Percentiles rank a stretch among this genome's conserved stretches.
These are phyloP conservation scores for Globisporangium iwayamae DNA, from an alignment of 352 stramenopile species.

Conservation along the genomic window DNA sequence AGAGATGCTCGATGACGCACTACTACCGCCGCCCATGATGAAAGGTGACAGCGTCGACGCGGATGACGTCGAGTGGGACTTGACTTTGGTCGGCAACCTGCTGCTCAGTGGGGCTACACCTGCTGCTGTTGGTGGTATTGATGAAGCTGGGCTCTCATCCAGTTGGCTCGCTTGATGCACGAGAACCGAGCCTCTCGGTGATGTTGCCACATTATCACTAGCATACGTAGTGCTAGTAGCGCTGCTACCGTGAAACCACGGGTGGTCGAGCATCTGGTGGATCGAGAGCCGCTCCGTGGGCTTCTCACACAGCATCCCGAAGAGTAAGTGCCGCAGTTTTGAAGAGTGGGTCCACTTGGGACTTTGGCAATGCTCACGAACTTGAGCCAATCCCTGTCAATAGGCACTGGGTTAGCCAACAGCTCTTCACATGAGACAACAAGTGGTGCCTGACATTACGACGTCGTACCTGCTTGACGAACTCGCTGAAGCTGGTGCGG, in stretches of 20 bases:
- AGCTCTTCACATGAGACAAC: background rate
- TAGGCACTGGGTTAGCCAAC: background rate
- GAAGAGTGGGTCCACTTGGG: constrained; percentile 43
- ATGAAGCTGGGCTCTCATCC: background rate
- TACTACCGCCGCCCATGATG: background rate
- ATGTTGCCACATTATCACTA: background rate
- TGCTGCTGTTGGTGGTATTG: background rate
- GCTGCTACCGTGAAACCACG: constrained; percentile 34
- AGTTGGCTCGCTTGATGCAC: constrained; percentile 7
- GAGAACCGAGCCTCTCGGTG: constrained; percentile 3
- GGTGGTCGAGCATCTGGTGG: constrained; percentile 41
- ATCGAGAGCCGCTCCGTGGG: constrained; percentile 38
- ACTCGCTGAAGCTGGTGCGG: constrained; percentile 38
- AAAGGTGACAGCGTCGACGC: constrained; percentile 2
- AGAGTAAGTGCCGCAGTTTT: constrained; percentile 37
- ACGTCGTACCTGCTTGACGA: constrained; percentile 22
- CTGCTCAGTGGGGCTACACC: background rate
- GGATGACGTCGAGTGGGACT: constrained; percentile 16
- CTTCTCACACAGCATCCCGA: constrained; percentile 40
- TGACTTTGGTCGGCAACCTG: constrained; percentile 9
- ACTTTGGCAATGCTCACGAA: constrained; percentile 31
- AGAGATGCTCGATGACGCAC: background rate
- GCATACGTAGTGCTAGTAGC: background rate
- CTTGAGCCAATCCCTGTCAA: constrained; percentile 26
- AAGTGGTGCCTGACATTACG: background rate